Conservation (phyloP, 1,139 yeast species). For the Kodamaea sp. region DNA sequence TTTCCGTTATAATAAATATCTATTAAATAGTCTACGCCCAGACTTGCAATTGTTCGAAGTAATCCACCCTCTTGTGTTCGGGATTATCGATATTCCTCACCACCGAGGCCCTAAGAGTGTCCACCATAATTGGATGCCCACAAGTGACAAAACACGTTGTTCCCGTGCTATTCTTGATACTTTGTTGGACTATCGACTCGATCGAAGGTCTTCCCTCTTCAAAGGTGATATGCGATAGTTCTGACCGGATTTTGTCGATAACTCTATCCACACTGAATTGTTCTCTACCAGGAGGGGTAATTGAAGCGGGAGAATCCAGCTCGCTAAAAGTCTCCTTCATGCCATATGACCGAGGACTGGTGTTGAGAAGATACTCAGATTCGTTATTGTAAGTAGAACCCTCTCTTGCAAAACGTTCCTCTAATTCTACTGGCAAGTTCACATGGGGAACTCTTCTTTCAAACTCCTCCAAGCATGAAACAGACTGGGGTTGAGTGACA, state of each 20-base stretch:
- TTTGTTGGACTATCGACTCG: conserved; percentile 21
- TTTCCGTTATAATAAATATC: conserved; percentile 1
- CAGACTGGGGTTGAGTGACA: conserved; percentile 16
- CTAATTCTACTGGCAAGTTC: background rate
- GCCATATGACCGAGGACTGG: background rate
- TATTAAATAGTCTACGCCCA: conserved; percentile 14
- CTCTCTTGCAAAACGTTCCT: background rate
- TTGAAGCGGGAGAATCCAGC: background rate
- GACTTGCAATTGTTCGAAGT: conserved; percentile 20
- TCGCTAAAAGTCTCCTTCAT: background rate
- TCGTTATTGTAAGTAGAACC: background rate
- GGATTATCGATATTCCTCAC: conserved; percentile 8
- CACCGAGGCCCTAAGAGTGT: conserved; percentile 15
- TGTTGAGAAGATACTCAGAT: background rate
- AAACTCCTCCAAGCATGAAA: conserved; percentile 10
- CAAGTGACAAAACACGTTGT: conserved; percentile 37
- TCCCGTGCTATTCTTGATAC: conserved; percentile 26
- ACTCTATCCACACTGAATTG: background rate
- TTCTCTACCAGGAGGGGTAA: background rate
- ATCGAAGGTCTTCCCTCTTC: conserved; percentile 34
- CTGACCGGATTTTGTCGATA: conserved; percentile 3
- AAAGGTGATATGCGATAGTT: conserved; percentile 23
- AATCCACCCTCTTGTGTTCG: conserved; percentile 18
- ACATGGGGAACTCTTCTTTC: conserved; percentile 1
- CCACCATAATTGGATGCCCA: conserved; percentile 39